These are phyloP conservation scores for Paralagenidium karlingii DNA, from an alignment of 352 stramenopile species.

Conservation along the genomic window DNA sequence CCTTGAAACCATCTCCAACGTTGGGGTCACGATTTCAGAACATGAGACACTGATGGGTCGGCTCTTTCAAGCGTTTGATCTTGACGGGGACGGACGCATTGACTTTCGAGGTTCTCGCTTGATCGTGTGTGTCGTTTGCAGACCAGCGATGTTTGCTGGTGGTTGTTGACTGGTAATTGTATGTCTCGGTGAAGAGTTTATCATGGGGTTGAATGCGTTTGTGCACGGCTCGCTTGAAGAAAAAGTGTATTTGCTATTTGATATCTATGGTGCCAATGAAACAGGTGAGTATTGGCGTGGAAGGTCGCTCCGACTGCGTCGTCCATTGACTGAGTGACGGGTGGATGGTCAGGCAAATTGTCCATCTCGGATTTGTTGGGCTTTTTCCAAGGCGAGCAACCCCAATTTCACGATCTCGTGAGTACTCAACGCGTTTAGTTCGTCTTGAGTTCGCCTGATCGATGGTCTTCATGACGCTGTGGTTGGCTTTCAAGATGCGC, in stretches of 20 bases:
- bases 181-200: constrained; percentile 18
- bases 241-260: constrained; percentile 27
- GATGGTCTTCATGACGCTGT: too few species aligned
- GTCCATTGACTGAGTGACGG: background rate
- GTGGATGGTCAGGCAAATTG: constrained; percentile 3
- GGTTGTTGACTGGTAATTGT: background rate
- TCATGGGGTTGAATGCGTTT: constrained; percentile 28
- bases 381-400: constrained; percentile 27
- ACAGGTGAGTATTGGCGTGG: constrained; percentile 4
- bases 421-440: too few species aligned
- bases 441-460: too few species aligned
- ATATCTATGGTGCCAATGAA: constrained; percentile 16
- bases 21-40: constrained; percentile 27
- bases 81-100: constrained; percentile 26
- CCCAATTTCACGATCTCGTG: constrained; percentile 28
- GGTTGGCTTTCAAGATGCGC: too few species aligned
- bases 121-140: background rate
- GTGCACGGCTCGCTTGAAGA: constrained; percentile 21
- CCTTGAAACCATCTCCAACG: too few species aligned
- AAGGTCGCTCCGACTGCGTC: too few species aligned
- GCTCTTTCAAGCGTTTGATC: constrained; percentile 25
- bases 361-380: constrained; percentile 28
- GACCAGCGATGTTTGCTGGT: background rate
- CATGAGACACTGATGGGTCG: constrained; percentile 27
- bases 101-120: constrained; percentile 18